Conservation (phyloP, 352 stramenopile species). For the Thalassiosira livingstoniorum region DNA sequence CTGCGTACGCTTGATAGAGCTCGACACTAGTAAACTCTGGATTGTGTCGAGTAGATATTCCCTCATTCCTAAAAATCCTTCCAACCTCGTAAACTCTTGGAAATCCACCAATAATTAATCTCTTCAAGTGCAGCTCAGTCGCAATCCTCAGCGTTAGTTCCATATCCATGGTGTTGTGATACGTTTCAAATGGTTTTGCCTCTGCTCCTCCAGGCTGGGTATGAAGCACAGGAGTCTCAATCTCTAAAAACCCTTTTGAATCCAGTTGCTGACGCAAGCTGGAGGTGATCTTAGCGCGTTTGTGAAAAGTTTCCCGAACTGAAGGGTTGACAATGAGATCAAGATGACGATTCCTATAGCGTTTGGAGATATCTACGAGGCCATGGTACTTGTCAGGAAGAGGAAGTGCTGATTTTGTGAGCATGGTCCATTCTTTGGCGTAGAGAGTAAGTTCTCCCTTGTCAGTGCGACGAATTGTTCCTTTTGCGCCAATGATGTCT, state of each 20-base stretch:
- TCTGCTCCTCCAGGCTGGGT: slow-evolving; percentile 94
- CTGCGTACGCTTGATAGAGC: slow-evolving; percentile 98
- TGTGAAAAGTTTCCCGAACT: slow-evolving; percentile 93
- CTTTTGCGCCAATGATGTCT: slow-evolving; percentile 88
- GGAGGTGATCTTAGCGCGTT: slow-evolving; percentile 93
- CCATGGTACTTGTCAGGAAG: slow-evolving; percentile 90
- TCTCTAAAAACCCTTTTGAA: slow-evolving; percentile 94
- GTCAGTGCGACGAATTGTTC: slow-evolving; percentile 87
- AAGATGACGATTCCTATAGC: slow-evolving; percentile 93
- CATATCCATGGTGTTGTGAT: slow-evolving; percentile 96
- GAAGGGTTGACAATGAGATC: slow-evolving; percentile 97
- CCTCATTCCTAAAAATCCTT: slow-evolving; percentile 99
- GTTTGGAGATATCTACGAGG: slow-evolving; percentile 86
- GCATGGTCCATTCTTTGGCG: slow-evolving; percentile 87
- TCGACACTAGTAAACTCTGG: slow-evolving; percentile 99
- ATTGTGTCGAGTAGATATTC: slow-evolving; percentile 98
- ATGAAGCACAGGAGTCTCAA: slow-evolving; percentile 98
- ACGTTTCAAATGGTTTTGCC: slow-evolving; percentile 98
- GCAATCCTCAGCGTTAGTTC: slow-evolving; percentile 97
- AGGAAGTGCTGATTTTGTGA: slow-evolving; percentile 88
- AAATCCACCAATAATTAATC: slow-evolving; percentile 97
- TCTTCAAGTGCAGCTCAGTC: slow-evolving; percentile 97
- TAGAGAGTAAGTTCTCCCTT: slow-evolving; percentile 89
- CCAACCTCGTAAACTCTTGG: slow-evolving; percentile 98
- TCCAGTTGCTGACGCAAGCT: slow-evolving; percentile 94